Evolutionary conservation across 2,329 filamentous ascomycete species (phyloP).

Genomic region (Cercospora sp.): DNA sequence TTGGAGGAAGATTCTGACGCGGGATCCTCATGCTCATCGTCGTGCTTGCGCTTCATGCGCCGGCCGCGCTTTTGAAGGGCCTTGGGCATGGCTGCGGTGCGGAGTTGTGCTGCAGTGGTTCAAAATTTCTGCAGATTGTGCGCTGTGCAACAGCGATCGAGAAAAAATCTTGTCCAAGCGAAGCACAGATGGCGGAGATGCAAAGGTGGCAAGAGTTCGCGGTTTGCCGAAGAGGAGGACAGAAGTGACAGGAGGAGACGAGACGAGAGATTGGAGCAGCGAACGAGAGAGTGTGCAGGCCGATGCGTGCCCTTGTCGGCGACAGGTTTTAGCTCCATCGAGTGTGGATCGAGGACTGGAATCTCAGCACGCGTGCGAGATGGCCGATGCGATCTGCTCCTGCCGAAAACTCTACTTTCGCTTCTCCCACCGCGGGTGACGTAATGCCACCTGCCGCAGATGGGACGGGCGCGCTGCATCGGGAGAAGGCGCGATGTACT

Average conservation of each 20-base stretch:
- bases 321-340: neutral
- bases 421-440: neutral
- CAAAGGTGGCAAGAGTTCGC: neutral
- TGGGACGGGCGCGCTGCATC: neutral
- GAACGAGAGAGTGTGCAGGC: neutral
- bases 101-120: conserved; percentile 5
- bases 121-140: conserved; percentile 10
- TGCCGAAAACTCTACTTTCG: neutral
- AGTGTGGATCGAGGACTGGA: neutral
- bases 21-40: conserved; percentile 44
- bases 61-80: conserved; percentile 60
- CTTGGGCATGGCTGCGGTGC: conserved; percentile 53
- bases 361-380: neutral
- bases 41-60: conserved; percentile 56
- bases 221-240: neutral
- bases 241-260: neutral
- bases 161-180: neutral
- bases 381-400: neutral
- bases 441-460: neutral
- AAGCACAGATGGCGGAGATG: neutral
- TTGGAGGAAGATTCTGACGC: conserved; percentile 41
- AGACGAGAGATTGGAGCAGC: neutral
- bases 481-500: neutral
- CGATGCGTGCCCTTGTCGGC: neutral
- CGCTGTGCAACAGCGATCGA: neutral